These are phyloP conservation scores for Alternaria triticimaculans DNA, from an alignment of 2,329 filamentous ascomycete species.

Conservation along the genomic window DNA sequence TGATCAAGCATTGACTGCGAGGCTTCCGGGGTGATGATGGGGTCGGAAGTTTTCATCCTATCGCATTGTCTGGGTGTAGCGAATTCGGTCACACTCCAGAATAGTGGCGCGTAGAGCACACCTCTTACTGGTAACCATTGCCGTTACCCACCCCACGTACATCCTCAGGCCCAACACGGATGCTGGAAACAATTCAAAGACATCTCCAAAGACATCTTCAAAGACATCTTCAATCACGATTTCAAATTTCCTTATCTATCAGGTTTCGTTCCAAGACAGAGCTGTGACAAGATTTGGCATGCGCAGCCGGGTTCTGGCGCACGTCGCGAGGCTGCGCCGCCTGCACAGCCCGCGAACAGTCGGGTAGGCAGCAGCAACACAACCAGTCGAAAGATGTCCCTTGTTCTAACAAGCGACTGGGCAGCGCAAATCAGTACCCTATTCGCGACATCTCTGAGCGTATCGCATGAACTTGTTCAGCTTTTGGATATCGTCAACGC, in stretches of 20 bases:
- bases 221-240: background rate
- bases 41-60: background rate
- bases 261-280: background rate
- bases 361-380: slow-evolving; percentile 7
- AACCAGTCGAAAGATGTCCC: background rate
- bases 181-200: background rate
- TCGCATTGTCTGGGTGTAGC: background rate
- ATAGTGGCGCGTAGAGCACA: slow-evolving; percentile 1
- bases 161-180: background rate
- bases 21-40: background rate
- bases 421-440: background rate
- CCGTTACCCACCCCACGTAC: background rate
- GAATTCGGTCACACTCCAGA: background rate
- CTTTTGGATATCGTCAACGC: background rate
- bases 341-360: slow-evolving; percentile 1
- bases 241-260: background rate
- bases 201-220: background rate
- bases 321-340: background rate
- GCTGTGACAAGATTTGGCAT: background rate
- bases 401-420: slow-evolving; percentile 5
- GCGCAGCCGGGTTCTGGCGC: background rate
- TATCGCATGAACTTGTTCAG: slow-evolving; percentile 9
- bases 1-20: background rate
- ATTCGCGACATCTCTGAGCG: background rate
- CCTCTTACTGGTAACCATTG: background rate